These are phyloP conservation scores for Xylaria sp. DNA, from an alignment of 2,329 filamentous ascomycete species.

Conservation along the genomic window DNA sequence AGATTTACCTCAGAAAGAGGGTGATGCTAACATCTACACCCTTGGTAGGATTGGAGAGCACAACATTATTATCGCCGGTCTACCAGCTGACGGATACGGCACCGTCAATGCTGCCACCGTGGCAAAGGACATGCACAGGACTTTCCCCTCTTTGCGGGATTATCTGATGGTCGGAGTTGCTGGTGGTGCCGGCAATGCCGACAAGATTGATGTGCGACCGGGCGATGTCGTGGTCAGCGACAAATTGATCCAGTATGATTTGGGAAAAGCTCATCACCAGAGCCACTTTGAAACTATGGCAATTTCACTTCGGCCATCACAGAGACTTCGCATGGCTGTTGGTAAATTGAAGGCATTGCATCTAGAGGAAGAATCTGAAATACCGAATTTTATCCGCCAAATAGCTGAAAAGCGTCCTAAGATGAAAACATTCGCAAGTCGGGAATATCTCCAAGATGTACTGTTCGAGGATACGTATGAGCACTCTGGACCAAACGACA, in stretches of 20 bases:
- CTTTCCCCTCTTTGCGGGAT: conserved; percentile 37
- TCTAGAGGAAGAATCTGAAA: neutral
- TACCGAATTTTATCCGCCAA: conserved; percentile 3
- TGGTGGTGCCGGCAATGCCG: conserved; percentile 41
- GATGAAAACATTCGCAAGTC: neutral
- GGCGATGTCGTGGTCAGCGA: conserved; percentile 45
- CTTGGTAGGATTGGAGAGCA: conserved; percentile 39
- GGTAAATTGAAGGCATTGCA: neutral
- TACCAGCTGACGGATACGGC: conserved; percentile 38
- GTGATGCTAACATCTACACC: conserved; percentile 42
- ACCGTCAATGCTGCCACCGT: conserved; percentile 38
- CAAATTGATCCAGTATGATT: conserved; percentile 34
- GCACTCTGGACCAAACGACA: neutral
- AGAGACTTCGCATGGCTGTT: conserved; percentile 13
- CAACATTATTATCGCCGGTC: conserved; percentile 39
- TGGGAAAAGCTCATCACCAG: conserved; percentile 26
- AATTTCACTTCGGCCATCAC: conserved; percentile 9
- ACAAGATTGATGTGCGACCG: conserved; percentile 43
- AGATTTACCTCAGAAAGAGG: conserved; percentile 9
- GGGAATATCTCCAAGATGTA: neutral
- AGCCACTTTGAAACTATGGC: conserved; percentile 17
- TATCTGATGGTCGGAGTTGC: conserved; percentile 47
- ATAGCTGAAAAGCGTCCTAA: neutral
- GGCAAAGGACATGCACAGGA: conserved; percentile 37
- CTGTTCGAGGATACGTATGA: conserved; percentile 19